Evolutionary conservation across 805 yeast genomes (phyloP).

Genomic region (Clavispora carvajalis): DNA sequence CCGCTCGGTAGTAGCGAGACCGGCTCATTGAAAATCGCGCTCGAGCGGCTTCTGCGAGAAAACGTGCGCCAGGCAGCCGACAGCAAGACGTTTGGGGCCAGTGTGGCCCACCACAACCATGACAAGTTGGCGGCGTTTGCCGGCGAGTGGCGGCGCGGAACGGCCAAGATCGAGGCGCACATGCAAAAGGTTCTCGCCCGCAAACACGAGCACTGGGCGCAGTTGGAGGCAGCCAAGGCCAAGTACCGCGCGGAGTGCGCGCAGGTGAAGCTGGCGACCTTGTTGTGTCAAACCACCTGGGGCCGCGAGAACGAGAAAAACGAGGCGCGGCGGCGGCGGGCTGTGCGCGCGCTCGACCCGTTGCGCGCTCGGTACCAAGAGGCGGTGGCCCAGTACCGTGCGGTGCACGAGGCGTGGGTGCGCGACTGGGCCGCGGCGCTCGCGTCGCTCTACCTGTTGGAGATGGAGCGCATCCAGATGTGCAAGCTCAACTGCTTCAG

Average conservation of each 20-base stretch:
- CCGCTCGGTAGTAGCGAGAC: constrained; percentile 52
- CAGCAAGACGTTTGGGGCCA: constrained; percentile 49
- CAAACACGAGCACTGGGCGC: constrained; percentile 32
- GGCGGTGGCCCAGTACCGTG: constrained; percentile 47
- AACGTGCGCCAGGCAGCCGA: constrained; percentile 54
- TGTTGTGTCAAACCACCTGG: constrained; percentile 63
- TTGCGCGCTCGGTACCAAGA: constrained; percentile 54
- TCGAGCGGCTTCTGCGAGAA: constrained; percentile 55
- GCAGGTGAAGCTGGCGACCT: constrained; percentile 52
- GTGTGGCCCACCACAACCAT: constrained; percentile 42
- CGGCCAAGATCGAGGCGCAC: constrained; percentile 52
- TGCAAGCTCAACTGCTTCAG: constrained; percentile 72
- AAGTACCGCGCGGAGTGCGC: constrained; percentile 55
- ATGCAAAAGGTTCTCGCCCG: constrained; percentile 51
- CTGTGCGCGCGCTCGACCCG: constrained; percentile 36
- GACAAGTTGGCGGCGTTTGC: constrained; percentile 51
- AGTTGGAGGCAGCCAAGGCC: constrained; percentile 35
- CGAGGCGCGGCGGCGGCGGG: constrained; percentile 49
- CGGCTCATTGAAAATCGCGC: constrained; percentile 54
- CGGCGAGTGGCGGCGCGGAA: constrained; percentile 45
- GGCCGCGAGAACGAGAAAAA: constrained; percentile 67
- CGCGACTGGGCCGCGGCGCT: constrained; percentile 68
- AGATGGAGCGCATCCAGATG: constrained; percentile 66
- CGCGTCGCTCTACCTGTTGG: constrained; percentile 59
- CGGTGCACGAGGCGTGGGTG: constrained; percentile 58